Base-by-base conservation (phyloP, 2,329 filamentous ascomycete species). In the Periconia macrospinosa region DNA sequence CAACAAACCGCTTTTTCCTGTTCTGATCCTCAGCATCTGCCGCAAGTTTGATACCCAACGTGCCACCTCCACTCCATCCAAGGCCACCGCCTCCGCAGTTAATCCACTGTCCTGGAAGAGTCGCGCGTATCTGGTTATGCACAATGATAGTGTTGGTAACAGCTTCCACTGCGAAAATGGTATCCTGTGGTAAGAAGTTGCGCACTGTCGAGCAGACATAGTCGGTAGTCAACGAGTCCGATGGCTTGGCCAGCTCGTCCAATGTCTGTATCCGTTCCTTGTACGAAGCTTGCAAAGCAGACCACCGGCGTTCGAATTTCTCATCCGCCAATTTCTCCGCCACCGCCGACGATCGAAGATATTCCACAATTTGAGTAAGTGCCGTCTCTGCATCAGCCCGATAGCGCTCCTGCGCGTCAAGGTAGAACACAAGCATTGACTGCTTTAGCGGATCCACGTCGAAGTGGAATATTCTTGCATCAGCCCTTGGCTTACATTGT, bases 61-160 rank as follows among this genome's bases (percentile, higher is more conserved):
- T 86, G 20, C 63, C 90, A 14, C 90, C 90, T 14, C 89, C 90
- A 13, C 85, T 89, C 90, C 90, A 93, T 1, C 90, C 90, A 0
- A 93, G 83, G 2, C 90, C 90, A 14, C 89, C 90, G 1, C 88
- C 90, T 1, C 90, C 90, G 67, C 89, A 92, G 70, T 92, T 92
- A 65, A 93, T 85, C 87, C 87, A 92, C 0, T 84, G 85, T 0
- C 89, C 88, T 0, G 90, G 89, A 0, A 85, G 66, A 0, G 81
- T 86, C 2, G 85, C 81, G 62, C 86, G 85, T 7, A 94, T 75
- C 58, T 92, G 89, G 60, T 94, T 88, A 23, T 84, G 81, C 0
- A 92, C 85, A 27, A 85, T 82, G 0, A 72, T 72, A 0, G 86
- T 86, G 53, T 89, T 85, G 0, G 90, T 94, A 0, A 94, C 90